These are phyloP conservation scores for Lasiodiplodia gonubiensis DNA, from an alignment of 2,329 filamentous ascomycete species.

Conservation along the genomic window DNA sequence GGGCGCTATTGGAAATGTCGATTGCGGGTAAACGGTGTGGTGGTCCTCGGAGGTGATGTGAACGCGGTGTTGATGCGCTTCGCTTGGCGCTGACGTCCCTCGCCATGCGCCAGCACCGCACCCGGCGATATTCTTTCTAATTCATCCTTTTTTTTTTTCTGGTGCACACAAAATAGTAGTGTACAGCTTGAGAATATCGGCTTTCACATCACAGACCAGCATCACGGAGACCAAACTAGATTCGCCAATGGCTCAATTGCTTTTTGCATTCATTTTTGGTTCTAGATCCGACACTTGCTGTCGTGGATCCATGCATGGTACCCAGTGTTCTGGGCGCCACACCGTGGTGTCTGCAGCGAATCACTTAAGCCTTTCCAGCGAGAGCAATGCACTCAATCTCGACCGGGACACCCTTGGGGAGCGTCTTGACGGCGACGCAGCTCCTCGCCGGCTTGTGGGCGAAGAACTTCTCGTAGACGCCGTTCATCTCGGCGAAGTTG, in stretches of 20 bases:
- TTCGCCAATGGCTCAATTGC: neutral
- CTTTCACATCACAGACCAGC: neutral
- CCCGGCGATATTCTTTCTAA: constrained; percentile 1
- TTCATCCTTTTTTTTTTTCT: neutral
- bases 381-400: constrained; percentile 89
- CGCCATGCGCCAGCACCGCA: neutral
- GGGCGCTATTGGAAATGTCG: neutral
- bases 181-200: neutral
- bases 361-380: constrained; percentile 33
- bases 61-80: constrained; percentile 19
- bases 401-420: constrained; percentile 84
- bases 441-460: constrained; percentile 82
- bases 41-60: constrained; percentile 3
- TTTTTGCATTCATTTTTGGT: constrained; percentile 5
- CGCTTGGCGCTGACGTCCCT: constrained; percentile 15
- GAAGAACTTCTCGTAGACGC: constrained; percentile 83
- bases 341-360: neutral
- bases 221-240: neutral
- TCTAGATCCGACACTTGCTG: neutral
- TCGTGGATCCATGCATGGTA: neutral
- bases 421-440: constrained; percentile 87
- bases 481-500: constrained; percentile 86
- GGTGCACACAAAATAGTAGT: neutral
- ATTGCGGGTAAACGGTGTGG: neutral
- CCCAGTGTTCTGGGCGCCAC: neutral